phyloP scores from a whole-genome alignment of 2,329 filamentous ascomycete genomes.

The Zalaria sp. region DNA sequence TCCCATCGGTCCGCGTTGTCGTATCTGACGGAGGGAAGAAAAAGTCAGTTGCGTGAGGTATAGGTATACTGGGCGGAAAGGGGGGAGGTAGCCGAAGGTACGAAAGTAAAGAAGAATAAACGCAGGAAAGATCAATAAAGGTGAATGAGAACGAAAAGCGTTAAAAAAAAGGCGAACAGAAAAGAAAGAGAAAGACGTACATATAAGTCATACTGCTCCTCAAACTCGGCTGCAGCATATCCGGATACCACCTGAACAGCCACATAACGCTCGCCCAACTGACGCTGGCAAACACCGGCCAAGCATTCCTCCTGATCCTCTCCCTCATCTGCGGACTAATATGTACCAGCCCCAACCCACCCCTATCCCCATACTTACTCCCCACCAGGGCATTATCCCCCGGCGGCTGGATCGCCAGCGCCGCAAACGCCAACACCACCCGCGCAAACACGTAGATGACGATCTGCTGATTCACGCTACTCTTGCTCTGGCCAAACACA shows the following conservation, averaged over 20 bases:
- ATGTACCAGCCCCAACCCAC: constrained; percentile 26
- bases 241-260: constrained; percentile 82
- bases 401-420: constrained; percentile 58
- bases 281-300: constrained; percentile 81
- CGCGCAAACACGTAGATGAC: constrained; percentile 96
- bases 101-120: neutral
- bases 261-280: constrained; percentile 96
- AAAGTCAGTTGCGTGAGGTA: constrained; percentile 13
- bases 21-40: constrained; percentile 34
- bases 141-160: constrained; percentile 1
- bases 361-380: constrained; percentile 22
- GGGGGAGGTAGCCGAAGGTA: neutral
- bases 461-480: constrained; percentile 86
- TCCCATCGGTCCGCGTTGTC: constrained; percentile 83
- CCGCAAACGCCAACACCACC: constrained; percentile 71
- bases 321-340: constrained; percentile 24
- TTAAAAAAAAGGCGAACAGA: constrained; percentile 2
- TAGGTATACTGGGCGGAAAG: neutral
- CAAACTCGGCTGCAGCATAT: constrained; percentile 80
- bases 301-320: constrained; percentile 49
- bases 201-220: constrained; percentile 96
- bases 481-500: constrained; percentile 72
- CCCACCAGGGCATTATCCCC: constrained; percentile 22
- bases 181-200: constrained; percentile 38
- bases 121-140: neutral